Percentiles rank a stretch among this genome's conserved stretches.
These are phyloP conservation scores for Ogataea naganishii DNA, from an alignment of 805 yeast genomes.

Conservation along the genomic window DNA sequence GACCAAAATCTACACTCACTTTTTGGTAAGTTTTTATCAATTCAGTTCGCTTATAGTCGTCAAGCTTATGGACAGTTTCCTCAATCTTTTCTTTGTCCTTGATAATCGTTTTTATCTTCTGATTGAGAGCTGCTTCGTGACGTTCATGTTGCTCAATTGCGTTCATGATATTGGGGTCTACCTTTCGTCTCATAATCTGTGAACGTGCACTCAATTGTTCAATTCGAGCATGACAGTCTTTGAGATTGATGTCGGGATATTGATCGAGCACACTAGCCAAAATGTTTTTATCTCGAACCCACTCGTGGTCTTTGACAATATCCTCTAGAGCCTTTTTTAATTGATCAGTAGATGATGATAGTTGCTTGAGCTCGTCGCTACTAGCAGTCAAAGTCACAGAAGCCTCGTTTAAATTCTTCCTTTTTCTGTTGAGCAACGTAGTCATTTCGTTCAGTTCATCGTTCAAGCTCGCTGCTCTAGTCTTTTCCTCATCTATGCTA, in stretches of 20 bases:
- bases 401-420: constrained; percentile 34
- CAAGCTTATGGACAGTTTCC: constrained; percentile 75
- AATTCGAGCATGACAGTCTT: constrained; percentile 51
- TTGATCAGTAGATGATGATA: constrained; percentile 15
- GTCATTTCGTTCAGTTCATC: constrained; percentile 66
- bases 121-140: constrained; percentile 66
- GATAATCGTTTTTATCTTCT: constrained; percentile 80
- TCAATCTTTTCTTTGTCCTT: constrained; percentile 85
- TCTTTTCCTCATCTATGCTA: constrained; percentile 44
- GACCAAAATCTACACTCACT: constrained; percentile 85
- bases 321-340: constrained; percentile 32
- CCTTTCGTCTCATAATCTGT: constrained; percentile 68
- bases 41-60: constrained; percentile 78
- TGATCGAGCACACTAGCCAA: constrained; percentile 49
- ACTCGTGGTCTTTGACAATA: constrained; percentile 49
- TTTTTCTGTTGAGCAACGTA: constrained; percentile 32
- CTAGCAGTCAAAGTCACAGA: constrained; percentile 48
- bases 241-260: constrained; percentile 54
- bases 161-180: constrained; percentile 79
- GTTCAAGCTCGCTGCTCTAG: constrained; percentile 55
- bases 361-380: constrained; percentile 36
- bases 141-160: constrained; percentile 89
- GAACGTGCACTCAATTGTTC: constrained; percentile 48
- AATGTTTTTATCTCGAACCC: constrained; percentile 64
- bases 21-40: constrained; percentile 77